Evolutionary conservation across 139 green algal genomes (phyloP).

Genomic region (Tetradesmus lagerheimii): DNA sequence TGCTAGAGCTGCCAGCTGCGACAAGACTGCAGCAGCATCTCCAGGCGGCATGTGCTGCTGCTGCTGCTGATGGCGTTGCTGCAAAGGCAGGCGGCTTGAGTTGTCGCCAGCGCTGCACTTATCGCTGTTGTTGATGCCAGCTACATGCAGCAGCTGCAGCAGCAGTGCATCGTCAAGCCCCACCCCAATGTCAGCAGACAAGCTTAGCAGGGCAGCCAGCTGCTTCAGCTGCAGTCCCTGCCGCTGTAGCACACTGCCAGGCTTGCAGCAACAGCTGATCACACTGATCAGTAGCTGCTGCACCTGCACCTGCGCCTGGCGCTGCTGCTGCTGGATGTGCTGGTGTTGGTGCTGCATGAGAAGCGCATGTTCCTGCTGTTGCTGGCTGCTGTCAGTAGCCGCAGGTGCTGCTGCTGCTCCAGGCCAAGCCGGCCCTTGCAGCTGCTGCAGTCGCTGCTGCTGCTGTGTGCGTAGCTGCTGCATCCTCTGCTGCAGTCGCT

Average conservation of each 20-base stretch:
- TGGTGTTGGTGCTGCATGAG: slow-evolving; percentile 5
- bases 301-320: slow-evolving; percentile 13
- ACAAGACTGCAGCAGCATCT: slow-evolving; percentile 15
- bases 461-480: not conserved
- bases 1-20: slow-evolving; percentile 3
- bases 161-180: not conserved
- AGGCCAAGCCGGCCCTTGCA: not conserved
- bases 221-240: not conserved
- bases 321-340: slow-evolving; percentile 11
- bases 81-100: too few relatives aligned
- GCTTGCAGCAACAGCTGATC: not conserved
- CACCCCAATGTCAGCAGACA: not conserved
- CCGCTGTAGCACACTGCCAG: not conserved
- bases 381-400: not conserved
- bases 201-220: not conserved
- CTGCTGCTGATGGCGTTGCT: not conserved
- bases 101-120: not conserved
- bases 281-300: not conserved
- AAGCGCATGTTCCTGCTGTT: slow-evolving; percentile 33
- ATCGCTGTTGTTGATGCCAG: not conserved
- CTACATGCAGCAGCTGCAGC: not conserved
- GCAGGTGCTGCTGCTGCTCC: not conserved
- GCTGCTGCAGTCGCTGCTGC: not conserved
- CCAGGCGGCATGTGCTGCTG: not conserved
- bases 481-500: not conserved